A percentile compares a stretch with the other conserved stretches of the same genome.
phyloP scores from a whole-genome alignment of 768 basidiomycete species.

The Pluteus cervinus region DNA sequence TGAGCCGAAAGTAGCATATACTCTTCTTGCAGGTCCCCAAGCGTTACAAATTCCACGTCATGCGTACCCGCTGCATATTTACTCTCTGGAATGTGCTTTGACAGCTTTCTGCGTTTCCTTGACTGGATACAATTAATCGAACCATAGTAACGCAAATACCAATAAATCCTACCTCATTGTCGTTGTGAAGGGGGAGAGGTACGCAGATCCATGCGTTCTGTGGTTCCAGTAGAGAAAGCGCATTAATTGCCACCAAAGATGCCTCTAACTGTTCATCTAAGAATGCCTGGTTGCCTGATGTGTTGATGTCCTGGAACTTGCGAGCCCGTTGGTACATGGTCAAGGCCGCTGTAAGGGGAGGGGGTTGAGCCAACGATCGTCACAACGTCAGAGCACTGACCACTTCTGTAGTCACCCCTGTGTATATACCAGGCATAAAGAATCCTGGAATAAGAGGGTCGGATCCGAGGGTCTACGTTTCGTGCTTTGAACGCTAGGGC shows the following conservation, averaged over 20 bases:
- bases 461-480: slow-evolving; percentile 83
- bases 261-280: slow-evolving; percentile 74
- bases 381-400: slow-evolving; percentile 38
- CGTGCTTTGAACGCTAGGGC: slow-evolving; percentile 89
- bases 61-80: slow-evolving; percentile 56
- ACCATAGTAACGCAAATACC: slow-evolving; percentile 9
- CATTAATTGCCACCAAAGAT: slow-evolving; percentile 83
- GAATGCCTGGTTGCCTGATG: slow-evolving; percentile 32
- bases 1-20: slow-evolving; percentile 73
- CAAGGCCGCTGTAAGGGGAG: slow-evolving; percentile 58
- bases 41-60: slow-evolving; percentile 72
- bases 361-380: slow-evolving; percentile 9
- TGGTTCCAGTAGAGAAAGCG: slow-evolving; percentile 74
- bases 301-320: slow-evolving; percentile 59
- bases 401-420: slow-evolving; percentile 86
- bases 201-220: slow-evolving; percentile 82
- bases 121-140: slow-evolving; percentile 31
- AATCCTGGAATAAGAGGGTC: slow-evolving; percentile 84
- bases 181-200: slow-evolving; percentile 42
- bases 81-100: slow-evolving; percentile 73
- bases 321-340: slow-evolving; percentile 91
- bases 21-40: slow-evolving; percentile 76
- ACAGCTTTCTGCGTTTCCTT: slow-evolving; percentile 66
- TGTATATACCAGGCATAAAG: slow-evolving; percentile 92
- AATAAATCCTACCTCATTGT: slow-evolving; percentile 39